These are phyloP conservation scores for Lyophyllum atratum DNA, from an alignment of 768 basidiomycete species.

Conservation along the genomic window DNA sequence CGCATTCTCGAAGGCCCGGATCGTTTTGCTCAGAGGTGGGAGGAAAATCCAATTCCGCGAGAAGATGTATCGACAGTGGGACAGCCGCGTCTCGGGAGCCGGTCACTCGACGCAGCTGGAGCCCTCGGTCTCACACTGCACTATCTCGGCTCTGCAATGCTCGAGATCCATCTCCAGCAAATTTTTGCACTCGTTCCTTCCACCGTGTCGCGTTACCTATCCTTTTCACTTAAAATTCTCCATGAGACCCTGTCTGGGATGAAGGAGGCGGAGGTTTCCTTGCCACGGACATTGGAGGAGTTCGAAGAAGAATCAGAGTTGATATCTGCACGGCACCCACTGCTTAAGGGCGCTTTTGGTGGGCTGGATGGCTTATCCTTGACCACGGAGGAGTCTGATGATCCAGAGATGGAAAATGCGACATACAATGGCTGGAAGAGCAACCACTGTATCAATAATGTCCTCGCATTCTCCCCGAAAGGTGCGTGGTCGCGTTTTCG, in stretches of 20 bases:
- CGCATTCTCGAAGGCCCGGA: conserved; percentile 25
- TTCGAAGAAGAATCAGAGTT: conserved; percentile 27
- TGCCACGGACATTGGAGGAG: conserved; percentile 25
- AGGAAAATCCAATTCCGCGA: conserved; percentile 30
- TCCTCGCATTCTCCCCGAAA: conserved; percentile 30
- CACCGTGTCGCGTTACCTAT: conserved; percentile 36
- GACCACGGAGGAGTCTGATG: conserved; percentile 30
- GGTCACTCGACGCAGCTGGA: conserved; percentile 42
- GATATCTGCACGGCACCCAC: conserved; percentile 30
- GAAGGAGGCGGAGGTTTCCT: conserved; percentile 28
- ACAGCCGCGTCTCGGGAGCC: conserved; percentile 23
- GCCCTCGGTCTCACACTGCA: conserved; percentile 44
- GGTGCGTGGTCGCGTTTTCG: conserved; percentile 14
- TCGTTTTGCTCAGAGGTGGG: conserved; percentile 32
- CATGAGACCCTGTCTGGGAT: conserved; percentile 27
- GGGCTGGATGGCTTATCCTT: conserved; percentile 43
- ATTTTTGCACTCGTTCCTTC: conserved; percentile 47
- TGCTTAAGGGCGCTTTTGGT: conserved; percentile 40
- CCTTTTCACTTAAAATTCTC: conserved; percentile 33
- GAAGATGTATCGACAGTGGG: conserved; percentile 21
- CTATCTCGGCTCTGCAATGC: conserved; percentile 44
- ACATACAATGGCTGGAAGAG: conserved; percentile 47
- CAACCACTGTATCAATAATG: conserved; percentile 37
- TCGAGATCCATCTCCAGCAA: conserved; percentile 38
- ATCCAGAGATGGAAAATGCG: conserved; percentile 42